phyloP scores from a whole-genome alignment of 1,284 basidiomycete species.

The Pascua guehoae region DNA sequence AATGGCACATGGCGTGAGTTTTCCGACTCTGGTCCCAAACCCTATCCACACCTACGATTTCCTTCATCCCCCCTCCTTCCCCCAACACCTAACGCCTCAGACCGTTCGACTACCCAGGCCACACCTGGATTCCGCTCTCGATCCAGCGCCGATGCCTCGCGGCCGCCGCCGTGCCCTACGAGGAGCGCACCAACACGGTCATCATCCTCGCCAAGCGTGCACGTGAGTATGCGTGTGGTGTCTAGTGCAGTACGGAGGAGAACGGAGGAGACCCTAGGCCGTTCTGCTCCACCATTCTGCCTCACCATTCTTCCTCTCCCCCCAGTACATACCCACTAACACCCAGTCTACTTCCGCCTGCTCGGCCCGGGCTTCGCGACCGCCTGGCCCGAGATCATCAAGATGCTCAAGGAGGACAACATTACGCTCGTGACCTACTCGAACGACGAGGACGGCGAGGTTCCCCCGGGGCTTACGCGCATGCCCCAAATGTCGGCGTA shows the following conservation, averaged over 20 bases:
- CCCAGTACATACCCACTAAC: not conserved
- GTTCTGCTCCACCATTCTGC: too few species aligned
- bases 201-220: slow-evolving; percentile 39
- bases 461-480: too few species aligned
- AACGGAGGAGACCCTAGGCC: too few species aligned
- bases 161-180: slow-evolving; percentile 23
- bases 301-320: not conserved
- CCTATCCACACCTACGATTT: too few species aligned
- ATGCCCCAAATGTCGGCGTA: too few species aligned
- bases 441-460: too few species aligned
- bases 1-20: slow-evolving; percentile 40
- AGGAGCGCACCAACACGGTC: slow-evolving; percentile 28
- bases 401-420: not conserved
- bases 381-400: not conserved
- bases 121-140: slow-evolving; percentile 38
- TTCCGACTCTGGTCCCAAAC: too few species aligned
- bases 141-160: slow-evolving; percentile 39
- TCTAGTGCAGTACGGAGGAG: too few species aligned
- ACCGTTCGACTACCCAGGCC: slow-evolving; percentile 33
- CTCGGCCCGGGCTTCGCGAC: slow-evolving; percentile 8
- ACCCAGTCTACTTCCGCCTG: slow-evolving; percentile 5
- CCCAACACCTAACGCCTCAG: slow-evolving; percentile 12
- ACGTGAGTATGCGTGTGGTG: too few species aligned
- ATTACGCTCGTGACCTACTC: too few species aligned
- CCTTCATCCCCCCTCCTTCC: too few species aligned